phyloP scores from a whole-genome alignment of 306 rosid species.

The Dryas alaskensis region DNA sequence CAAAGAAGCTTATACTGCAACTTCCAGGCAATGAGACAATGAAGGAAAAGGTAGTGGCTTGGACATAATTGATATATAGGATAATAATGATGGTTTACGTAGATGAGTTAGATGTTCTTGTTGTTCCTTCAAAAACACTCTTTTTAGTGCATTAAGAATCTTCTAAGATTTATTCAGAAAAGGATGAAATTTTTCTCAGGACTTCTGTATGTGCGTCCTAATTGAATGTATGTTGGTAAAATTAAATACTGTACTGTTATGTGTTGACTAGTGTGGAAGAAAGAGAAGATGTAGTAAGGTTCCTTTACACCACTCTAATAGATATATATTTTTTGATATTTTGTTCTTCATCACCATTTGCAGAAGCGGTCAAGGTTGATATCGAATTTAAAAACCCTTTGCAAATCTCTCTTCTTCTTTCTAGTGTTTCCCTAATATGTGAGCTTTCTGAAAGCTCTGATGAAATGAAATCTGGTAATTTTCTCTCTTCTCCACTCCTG shows the following conservation, averaged over 20 bases:
- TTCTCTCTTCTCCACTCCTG: slow-evolving; percentile 4
- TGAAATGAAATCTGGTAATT: slow-evolving; percentile 52
- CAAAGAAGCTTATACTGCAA: too few relatives aligned
- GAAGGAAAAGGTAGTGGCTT: too few relatives aligned
- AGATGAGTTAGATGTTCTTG: too few relatives aligned
- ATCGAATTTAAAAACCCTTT: slow-evolving; percentile 82
- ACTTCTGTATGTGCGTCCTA: not conserved
- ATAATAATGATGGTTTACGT: too few relatives aligned
- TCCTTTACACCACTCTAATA: not conserved
- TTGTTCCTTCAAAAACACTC: too few relatives aligned
- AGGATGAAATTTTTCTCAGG: not conserved
- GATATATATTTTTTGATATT: not conserved
- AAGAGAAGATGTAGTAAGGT: not conserved
- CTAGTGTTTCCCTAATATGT: slow-evolving; percentile 73
- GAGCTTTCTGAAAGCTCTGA: slow-evolving; percentile 54
- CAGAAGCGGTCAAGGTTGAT: slow-evolving; percentile 86
- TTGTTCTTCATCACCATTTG: slow-evolving; percentile 32
- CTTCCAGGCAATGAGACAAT: too few relatives aligned
- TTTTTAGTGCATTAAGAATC: not conserved
- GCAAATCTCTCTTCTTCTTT: slow-evolving; percentile 72
- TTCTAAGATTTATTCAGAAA: not conserved
- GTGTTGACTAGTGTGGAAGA: not conserved
- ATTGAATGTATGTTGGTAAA: not conserved
- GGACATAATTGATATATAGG: too few relatives aligned
- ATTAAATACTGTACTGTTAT: not conserved